Conservation (phyloP, 352 stramenopile genomes). For the Detonula confervacea region DNA sequence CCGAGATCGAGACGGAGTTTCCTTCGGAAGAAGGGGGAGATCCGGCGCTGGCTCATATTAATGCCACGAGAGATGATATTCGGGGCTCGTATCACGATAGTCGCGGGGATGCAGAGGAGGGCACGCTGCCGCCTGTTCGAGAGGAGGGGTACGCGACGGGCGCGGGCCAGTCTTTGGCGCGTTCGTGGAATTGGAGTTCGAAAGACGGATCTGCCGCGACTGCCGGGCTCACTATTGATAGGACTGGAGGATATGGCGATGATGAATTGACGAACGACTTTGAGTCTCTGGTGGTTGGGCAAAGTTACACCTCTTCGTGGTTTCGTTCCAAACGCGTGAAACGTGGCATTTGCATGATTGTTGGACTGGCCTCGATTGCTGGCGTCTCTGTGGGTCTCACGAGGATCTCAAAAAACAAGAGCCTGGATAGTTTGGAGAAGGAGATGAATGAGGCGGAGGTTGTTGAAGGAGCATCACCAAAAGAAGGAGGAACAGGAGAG, state of each 20-base stretch:
- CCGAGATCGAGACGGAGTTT: constrained; percentile 44
- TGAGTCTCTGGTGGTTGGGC: not conserved
- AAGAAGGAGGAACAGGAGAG: not conserved
- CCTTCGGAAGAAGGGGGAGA: not conserved
- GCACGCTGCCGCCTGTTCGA: not conserved
- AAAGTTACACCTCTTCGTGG: not conserved
- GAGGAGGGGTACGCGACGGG: not conserved
- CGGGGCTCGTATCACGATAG: not conserved
- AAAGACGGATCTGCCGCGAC: not conserved
- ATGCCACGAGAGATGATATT: not conserved
- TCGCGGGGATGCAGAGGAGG: not conserved
- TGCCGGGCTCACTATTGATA: not conserved
- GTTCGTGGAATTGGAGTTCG: not conserved
- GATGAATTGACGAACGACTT: not conserved
- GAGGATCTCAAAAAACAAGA: not conserved
- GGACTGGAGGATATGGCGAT: not conserved
- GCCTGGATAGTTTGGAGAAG: constrained; percentile 15
- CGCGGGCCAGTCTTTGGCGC: not conserved
- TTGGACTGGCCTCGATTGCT: not conserved
- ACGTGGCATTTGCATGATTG: not conserved
- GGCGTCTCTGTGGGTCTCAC: not conserved
- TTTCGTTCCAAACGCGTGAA: constrained; percentile 10
- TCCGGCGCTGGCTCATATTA: not conserved
- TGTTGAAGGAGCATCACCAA: not conserved
- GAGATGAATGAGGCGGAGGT: constrained; percentile 4